Evolutionary conservation across 169 alveolate genomes (phyloP), one percentile per base, ranked within the genome.

Genomic region (Cystoisospora suis): DNA sequence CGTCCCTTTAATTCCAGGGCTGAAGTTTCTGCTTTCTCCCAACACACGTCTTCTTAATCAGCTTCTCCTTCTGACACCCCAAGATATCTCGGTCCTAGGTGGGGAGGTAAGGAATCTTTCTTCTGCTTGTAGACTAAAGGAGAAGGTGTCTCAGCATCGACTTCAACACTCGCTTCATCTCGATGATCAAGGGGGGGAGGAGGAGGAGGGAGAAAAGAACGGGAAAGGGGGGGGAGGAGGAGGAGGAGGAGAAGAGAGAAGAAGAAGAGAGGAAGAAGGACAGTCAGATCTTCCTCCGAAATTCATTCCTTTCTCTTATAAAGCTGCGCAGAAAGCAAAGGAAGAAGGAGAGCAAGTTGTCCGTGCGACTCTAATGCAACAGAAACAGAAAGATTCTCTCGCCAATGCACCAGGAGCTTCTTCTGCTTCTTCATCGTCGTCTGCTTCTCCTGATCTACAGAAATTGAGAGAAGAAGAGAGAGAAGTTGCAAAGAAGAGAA

Each of bases 1-100:
- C 72, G 89, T 79, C 49, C 86, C 89, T 12, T 42, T 88, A 46
- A 32, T 88, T 29, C 92, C 92, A 15, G 92, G 92, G 46, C 80
- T 88, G 70, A 88, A 88, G 49, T 27, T 88, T 75, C 89, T 88
- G 61, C 40, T 88, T 38, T 34, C 58, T 46, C 89, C 92, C 34
- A 75, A 70, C 69, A 58, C 85, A 46, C 46, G 77, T 0, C 32
- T 88, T 42, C 46, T 53, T 23, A 86, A 85, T 45, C 86, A 85
- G 17, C 40, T 88, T 56, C 72, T 86, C 17, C 69, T 88, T 44
- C 89, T 88, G n/a, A 44, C 79, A 38, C 89, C 92, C 59, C 86
- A 38, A 27, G 9, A 29, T 59, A 59, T 88, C 20, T 80, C 77
- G 27, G 85, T 53, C 34, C 46, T 79, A 17, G 92, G 75, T 29